A percentile compares a stretch with the other conserved stretches of the same genome.
These are phyloP conservation scores for Solanum gracilifrons DNA, from an alignment of 257 asterid species.

Conservation along the genomic window DNA sequence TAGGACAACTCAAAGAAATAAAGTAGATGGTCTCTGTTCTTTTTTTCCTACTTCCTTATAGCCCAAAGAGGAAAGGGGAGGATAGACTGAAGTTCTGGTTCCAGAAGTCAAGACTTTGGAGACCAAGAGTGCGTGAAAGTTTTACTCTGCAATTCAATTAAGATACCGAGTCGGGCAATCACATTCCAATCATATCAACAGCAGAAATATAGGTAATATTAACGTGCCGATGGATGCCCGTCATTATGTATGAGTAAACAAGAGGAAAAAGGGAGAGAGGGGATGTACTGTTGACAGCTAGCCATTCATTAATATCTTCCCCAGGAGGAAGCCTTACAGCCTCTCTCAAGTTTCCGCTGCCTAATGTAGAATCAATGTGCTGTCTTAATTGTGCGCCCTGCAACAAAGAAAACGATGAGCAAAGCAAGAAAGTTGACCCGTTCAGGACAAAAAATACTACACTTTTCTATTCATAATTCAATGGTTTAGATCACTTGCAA, in stretches of 20 bases:
- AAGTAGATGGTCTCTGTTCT: background rate
- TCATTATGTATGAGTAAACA: background rate
- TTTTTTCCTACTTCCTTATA: background rate
- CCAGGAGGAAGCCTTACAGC: constrained; percentile 95
- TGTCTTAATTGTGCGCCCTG: constrained; percentile 93
- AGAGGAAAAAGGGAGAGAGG: background rate
- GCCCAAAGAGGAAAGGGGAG: background rate
- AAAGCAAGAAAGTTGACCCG: background rate
- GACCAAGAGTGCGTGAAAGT: background rate
- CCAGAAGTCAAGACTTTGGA: background rate
- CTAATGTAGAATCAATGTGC: constrained; percentile 89
- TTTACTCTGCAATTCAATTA: background rate
- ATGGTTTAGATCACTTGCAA: background rate
- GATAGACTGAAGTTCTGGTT: background rate
- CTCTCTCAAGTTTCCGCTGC: constrained; percentile 90
- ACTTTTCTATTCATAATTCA: background rate
- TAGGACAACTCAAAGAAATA: background rate
- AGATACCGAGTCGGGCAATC: background rate
- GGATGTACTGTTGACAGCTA: constrained; percentile 75
- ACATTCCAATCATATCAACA: background rate
- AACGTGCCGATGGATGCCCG: background rate
- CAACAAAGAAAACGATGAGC: background rate
- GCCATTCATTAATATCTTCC: constrained; percentile 90
- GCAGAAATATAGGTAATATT: background rate
- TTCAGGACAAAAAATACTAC: background rate